Percentiles rank a stretch among this genome's conserved stretches.
phyloP scores from a whole-genome alignment of 257 asterid species.

The Echium plantagineum region DNA sequence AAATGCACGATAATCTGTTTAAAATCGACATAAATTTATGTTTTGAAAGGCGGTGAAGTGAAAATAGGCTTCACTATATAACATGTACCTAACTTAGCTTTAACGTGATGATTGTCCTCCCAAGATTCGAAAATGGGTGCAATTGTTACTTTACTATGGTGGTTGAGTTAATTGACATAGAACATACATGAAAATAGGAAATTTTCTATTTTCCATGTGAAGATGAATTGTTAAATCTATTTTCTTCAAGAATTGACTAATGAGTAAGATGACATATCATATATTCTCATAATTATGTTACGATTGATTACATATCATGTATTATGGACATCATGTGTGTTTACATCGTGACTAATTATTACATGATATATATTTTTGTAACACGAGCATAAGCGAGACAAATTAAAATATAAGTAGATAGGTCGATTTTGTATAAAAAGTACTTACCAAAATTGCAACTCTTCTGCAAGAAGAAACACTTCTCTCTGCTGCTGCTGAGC shows the following conservation, averaged over 20 bases:
- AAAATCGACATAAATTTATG: too few species aligned
- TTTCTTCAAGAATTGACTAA: neutral
- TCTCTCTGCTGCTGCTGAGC: constrained; percentile 32
- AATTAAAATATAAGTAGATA: too few species aligned
- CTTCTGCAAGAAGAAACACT: constrained; percentile 59
- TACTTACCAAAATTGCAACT: constrained; percentile 58
- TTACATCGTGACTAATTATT: neutral
- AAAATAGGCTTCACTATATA: too few species aligned
- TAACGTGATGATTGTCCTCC: neutral
- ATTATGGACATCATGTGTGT: neutral
- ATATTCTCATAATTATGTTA: too few species aligned
- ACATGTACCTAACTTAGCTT: neutral
- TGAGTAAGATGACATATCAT: too few species aligned
- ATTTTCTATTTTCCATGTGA: neutral
- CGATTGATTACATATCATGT: too few species aligned
- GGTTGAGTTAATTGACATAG: neutral
- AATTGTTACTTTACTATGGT: neutral
- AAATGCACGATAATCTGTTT: too few species aligned
- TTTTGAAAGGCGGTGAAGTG: too few species aligned
- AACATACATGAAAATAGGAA: neutral
- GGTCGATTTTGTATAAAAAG: too few species aligned
- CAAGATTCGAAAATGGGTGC: neutral
- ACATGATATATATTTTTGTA: too few species aligned
- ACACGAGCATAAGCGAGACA: too few species aligned
- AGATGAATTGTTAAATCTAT: neutral